These are phyloP conservation scores for Aspergillus nidulans DNA, from an alignment of 495 filamentous ascomycete genomes.

Conservation along the genomic window DNA sequence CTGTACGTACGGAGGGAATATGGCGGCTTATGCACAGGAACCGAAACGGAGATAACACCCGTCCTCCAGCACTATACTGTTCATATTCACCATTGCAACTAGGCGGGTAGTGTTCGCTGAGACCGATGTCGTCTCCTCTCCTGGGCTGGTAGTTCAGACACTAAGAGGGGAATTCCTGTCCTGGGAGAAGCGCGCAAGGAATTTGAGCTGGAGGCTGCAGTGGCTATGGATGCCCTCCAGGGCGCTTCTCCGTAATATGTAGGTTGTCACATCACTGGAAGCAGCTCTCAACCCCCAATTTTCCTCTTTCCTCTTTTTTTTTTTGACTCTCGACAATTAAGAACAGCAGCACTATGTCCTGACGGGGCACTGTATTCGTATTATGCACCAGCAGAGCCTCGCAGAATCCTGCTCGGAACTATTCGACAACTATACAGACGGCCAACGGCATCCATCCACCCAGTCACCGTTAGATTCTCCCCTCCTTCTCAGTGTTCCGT, in stretches of 20 bases:
- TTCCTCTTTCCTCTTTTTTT: too few relatives aligned
- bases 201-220: neutral
- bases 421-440: too few relatives aligned
- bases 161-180: neutral
- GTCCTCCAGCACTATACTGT: neutral
- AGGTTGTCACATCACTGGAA: too few relatives aligned
- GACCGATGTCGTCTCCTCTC: neutral
- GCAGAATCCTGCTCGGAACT: neutral
- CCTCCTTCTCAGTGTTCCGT: neutral
- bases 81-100: neutral
- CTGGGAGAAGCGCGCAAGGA: too few relatives aligned
- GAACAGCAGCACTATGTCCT: neutral
- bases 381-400: neutral
- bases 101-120: neutral
- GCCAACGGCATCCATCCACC: neutral
- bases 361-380: neutral
- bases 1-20: too few relatives aligned
- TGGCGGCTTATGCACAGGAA: neutral
- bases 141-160: neutral
- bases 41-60: neutral
- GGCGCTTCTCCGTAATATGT: too few relatives aligned
- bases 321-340: too few relatives aligned
- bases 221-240: neutral
- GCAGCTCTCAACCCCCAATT: too few relatives aligned
- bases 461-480: neutral